Base-by-base conservation (phyloP, 805 yeast genomes). In the Starmerella powellii region DNA sequence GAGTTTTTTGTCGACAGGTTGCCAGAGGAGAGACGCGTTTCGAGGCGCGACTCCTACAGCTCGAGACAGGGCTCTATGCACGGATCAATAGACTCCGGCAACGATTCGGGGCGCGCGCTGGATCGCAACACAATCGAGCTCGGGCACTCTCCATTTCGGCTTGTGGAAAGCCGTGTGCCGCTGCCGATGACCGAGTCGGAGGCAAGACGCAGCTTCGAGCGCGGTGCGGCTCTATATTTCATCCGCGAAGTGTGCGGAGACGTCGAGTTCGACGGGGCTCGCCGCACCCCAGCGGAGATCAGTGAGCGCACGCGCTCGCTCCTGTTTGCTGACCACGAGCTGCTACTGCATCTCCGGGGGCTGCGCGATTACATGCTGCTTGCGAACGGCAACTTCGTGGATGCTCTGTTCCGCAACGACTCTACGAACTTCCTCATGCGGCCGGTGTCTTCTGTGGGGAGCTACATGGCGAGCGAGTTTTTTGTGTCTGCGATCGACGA, bases 361-460 rank as follows among this genome's bases (percentile, higher is more conserved):
- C 63, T 83, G 42, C 79, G 80, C 47, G 73, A 72, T 45, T 74
- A 79, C 44, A 63, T 86, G 52, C 59, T 91, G 32, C 76, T 83
- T 67, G 74, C 77, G 5, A 74, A 72, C 42, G 84, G 88, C n/a
- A 95, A 88, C 57, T 80, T 88, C 47, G 74, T 82, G n/a, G 77
- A 81, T 38, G 52, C 73, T 1, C 59, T 88, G 8, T 67, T 84
- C 17, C 21, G 50, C 11, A 42, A 46, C 40, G 51, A 48, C 29
- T 15, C 32, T 5, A n/a, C 41, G 15, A 15, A 31, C 17, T 42
- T 46, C 26, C 32, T 48, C 28, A 34, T 33, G 40, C 33, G 28
- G 24, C 45, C 40, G 16, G 37, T 42, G 6, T 13, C 26, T 15
- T 21, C 12, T 6, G 45, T 43, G 18, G 31, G 32, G 31, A 35